phyloP scores from a whole-genome alignment of 176 grass and related monocot species.

The Oryza punctata region DNA sequence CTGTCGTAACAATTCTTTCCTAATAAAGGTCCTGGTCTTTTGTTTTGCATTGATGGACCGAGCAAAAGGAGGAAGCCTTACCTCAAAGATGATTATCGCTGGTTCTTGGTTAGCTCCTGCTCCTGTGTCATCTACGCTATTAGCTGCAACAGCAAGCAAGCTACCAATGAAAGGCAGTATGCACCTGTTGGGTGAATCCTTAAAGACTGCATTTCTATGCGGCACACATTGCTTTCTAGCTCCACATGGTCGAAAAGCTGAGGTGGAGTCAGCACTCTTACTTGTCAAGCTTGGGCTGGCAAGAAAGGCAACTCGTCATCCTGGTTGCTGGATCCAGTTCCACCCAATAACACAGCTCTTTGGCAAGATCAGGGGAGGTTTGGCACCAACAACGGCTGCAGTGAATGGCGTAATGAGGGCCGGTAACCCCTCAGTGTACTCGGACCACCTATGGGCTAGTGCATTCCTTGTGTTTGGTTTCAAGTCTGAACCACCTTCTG shows the following conservation, averaged over 20 bases:
- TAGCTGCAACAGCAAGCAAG: conserved; percentile 76
- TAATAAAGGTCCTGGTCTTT: conserved; percentile 80
- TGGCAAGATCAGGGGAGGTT: conserved; percentile 78
- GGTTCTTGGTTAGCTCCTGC: conserved; percentile 92
- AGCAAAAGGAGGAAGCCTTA: conserved; percentile 68
- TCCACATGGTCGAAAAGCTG: conserved; percentile 70
- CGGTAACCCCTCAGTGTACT: conserved; percentile 67
- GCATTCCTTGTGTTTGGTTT: conserved; percentile 95
- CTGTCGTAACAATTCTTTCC: conserved; percentile 79
- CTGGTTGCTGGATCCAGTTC: conserved; percentile 94
- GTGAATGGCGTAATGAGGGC: conserved; percentile 80
- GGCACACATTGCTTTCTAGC: conserved; percentile 79
- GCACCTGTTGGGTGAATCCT: conserved; percentile 72
- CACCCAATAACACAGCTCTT: conserved; percentile 84
- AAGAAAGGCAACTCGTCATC: conserved; percentile 67
- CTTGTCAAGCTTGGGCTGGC: conserved; percentile 92
- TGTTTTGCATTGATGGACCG: conserved; percentile 92
- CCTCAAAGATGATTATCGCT: conserved; percentile 78
- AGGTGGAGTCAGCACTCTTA: conserved; percentile 85
- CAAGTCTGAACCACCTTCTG: conserved; percentile 80
- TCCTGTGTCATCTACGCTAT: conserved; percentile 69
- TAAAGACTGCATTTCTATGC: conserved; percentile 75
- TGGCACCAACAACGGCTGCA: conserved; percentile 54
- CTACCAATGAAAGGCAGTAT: conserved; percentile 75
- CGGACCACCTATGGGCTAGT: conserved; percentile 91